phyloP scores from a whole-genome alignment of 129 eudicot species.

The Escallonia rubra region DNA sequence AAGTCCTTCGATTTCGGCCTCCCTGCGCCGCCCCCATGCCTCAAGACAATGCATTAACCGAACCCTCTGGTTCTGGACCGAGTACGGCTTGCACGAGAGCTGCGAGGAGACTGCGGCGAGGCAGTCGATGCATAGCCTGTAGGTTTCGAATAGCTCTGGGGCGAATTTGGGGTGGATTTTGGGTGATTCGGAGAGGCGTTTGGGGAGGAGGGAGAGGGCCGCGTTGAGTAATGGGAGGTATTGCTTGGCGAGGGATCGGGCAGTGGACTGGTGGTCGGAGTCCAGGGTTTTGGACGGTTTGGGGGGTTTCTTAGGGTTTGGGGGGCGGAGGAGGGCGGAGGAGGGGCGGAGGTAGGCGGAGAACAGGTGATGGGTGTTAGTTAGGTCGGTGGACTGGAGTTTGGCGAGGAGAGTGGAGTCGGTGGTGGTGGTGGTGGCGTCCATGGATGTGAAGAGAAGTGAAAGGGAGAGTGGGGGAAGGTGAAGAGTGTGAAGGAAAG shows the following conservation, averaged over 20 bases:
- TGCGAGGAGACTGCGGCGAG: constrained; percentile 44
- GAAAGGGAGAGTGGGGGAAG: background rate
- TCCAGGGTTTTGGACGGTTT: constrained; percentile 22
- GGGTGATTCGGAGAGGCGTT: constrained; percentile 62
- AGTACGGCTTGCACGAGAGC: constrained; percentile 45
- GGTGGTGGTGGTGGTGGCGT: constrained; percentile 29
- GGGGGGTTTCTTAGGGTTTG: constrained; percentile 25
- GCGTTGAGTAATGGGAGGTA: constrained; percentile 52
- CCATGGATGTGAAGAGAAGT: constrained; percentile 20
- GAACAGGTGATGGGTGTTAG: constrained; percentile 39
- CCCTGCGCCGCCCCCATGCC: constrained; percentile 47
- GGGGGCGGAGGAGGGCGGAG: constrained; percentile 17
- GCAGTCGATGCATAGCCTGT: constrained; percentile 55
- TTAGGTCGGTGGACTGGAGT: constrained; percentile 50
- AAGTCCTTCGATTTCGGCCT: constrained; percentile 49
- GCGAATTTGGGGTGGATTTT: constrained; percentile 26
- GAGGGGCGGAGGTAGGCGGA: constrained; percentile 56
- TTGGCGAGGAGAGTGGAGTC: constrained; percentile 52
- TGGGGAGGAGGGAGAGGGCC: constrained; percentile 58
- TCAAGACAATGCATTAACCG: constrained; percentile 61
- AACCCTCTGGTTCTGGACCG: constrained; percentile 51
- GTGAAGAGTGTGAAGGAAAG: background rate
- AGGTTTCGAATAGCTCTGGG: constrained; percentile 35
- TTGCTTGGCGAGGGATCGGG: constrained; percentile 65
- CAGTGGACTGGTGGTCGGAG: background rate